A percentile compares a stretch with the other conserved stretches of the same genome.
These are phyloP conservation scores for Evansstolkia leycettana DNA, from an alignment of 495 filamentous ascomycete genomes.

Conservation along the genomic window DNA sequence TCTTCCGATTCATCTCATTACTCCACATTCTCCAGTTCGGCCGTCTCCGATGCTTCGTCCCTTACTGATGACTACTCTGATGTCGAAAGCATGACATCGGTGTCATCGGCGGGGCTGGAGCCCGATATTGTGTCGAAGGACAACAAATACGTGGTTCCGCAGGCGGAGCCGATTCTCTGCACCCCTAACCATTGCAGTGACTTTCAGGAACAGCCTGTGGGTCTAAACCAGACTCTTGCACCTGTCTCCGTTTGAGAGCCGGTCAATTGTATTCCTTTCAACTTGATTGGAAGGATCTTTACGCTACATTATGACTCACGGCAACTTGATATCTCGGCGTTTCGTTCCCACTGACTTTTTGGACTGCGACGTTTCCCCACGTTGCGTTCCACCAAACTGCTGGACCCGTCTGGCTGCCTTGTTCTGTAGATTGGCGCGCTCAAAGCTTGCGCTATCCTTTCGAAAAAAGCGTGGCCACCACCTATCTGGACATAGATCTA, in stretches of 20 bases:
- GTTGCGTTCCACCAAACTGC: neutral
- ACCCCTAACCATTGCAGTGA: constrained; percentile 12
- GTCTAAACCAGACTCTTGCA: constrained; percentile 10
- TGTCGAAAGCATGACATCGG: constrained; percentile 21
- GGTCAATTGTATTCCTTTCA: constrained; percentile 1
- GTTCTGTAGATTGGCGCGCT: neutral
- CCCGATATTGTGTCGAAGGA: constrained; percentile 23
- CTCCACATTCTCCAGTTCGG: constrained; percentile 29
- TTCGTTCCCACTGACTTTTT: constrained; percentile 4
- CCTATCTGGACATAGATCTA: constrained; percentile 11
- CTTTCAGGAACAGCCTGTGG: constrained; percentile 8
- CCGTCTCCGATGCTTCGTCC: constrained; percentile 29
- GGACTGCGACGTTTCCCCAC: neutral
- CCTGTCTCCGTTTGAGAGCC: constrained; percentile 17
- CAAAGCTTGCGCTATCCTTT: constrained; percentile 11
- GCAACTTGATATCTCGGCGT: constrained; percentile 8
- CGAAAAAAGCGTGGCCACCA: constrained; percentile 4
- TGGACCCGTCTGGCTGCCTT: neutral
- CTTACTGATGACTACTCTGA: constrained; percentile 33
- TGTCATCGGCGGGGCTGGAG: constrained; percentile 25
- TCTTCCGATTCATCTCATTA: constrained; percentile 28
- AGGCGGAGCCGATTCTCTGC: constrained; percentile 6
- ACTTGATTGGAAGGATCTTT: constrained; percentile 1
- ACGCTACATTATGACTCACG: constrained; percentile 20
- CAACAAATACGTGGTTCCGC: constrained; percentile 11